Evolutionary conservation across 2,329 filamentous ascomycete species (phyloP).

Genomic region (Calonectria leucothoes): DNA sequence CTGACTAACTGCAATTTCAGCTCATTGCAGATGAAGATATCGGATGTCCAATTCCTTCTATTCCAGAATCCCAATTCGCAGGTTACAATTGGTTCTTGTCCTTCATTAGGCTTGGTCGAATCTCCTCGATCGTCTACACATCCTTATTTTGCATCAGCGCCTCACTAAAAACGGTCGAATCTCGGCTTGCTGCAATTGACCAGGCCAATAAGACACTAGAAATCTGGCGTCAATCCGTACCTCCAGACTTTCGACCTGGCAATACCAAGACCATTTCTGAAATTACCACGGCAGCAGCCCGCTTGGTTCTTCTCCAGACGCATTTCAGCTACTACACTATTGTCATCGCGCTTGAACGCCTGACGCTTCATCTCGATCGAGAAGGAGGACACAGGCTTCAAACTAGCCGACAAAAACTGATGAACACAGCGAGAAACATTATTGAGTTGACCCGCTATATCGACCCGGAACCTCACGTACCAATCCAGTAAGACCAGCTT

Average conservation of each 20-base stretch:
- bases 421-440: conserved; percentile 45
- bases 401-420: background rate
- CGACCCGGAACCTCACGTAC: conserved; percentile 46
- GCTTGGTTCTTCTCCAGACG: background rate
- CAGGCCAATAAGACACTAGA: background rate
- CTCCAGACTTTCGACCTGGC: background rate
- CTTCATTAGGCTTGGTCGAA: conserved; percentile 43
- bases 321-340: background rate
- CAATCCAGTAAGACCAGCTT: conserved; percentile 45
- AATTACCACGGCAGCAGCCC: background rate
- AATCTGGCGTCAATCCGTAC: background rate
- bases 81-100: conserved; percentile 50
- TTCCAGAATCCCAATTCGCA: conserved; percentile 46
- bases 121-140: conserved; percentile 47
- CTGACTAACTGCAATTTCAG: background rate
- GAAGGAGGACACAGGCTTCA: background rate
- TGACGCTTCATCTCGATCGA: background rate
- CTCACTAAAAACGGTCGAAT: conserved; percentile 32
- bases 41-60: conserved; percentile 47
- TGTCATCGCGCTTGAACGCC: background rate
- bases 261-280: background rate
- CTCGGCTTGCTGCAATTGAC: background rate
- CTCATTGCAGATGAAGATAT: conserved; percentile 51
- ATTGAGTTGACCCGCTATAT: conserved; percentile 49
- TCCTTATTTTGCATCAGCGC: conserved; percentile 50